Conservation (phyloP, 2,329 filamentous ascomycete species). For the Cercospora sp. region DNA sequence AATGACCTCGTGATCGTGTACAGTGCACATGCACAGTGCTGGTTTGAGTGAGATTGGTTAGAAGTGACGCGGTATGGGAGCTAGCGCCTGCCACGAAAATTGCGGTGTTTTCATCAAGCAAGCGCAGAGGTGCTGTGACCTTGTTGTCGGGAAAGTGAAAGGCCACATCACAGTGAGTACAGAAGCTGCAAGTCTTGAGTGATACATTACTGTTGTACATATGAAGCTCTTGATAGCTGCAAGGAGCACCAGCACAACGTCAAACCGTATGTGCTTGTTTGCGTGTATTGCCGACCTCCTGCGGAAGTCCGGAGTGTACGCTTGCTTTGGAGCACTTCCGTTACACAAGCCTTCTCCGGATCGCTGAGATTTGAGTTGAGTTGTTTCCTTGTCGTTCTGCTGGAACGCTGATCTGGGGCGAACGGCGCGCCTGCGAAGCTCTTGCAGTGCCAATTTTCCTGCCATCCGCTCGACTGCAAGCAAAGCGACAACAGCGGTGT, state of each 20-base stretch:
- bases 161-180: background rate
- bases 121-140: background rate
- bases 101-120: background rate
- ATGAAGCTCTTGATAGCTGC: background rate
- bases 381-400: background rate
- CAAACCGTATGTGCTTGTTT: background rate
- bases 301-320: background rate
- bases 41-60: background rate
- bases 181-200: background rate
- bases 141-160: background rate
- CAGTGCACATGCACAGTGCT: background rate
- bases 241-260: background rate
- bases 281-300: background rate
- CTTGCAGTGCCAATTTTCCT: background rate
- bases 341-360: constrained; percentile 9
- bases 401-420: background rate
- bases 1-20: background rate
- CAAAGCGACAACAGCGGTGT: background rate
- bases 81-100: background rate
- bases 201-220: constrained; percentile 11
- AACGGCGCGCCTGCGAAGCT: background rate
- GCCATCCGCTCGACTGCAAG: background rate
- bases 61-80: background rate
- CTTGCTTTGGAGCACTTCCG: constrained; percentile 16
- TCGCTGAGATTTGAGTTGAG: constrained; percentile 1